Evolutionary conservation across 2,329 filamentous ascomycete genomes (phyloP).

Genomic region (Mycosphaerella sp.): DNA sequence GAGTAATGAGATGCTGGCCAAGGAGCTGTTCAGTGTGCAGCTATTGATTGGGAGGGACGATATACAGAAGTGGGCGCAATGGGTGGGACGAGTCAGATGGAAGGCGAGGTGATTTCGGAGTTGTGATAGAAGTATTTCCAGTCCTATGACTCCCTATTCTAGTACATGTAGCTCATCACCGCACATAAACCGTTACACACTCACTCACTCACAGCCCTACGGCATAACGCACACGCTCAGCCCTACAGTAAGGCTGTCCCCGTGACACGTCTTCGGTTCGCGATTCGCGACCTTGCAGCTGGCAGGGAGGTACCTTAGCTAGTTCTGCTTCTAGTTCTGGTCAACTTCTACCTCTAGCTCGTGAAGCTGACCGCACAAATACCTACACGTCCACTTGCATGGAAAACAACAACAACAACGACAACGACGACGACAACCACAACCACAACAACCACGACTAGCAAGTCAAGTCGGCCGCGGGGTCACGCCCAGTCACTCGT

Average conservation of each 20-base stretch:
- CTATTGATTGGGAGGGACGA: slow-evolving; percentile 63
- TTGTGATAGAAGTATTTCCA: neutral
- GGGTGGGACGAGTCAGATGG: slow-evolving; percentile 70
- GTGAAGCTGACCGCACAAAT: neutral
- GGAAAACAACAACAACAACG: neutral
- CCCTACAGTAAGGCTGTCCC: neutral
- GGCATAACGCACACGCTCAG: neutral
- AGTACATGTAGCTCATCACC: no score
- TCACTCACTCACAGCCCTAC: neutral
- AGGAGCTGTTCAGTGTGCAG: slow-evolving; percentile 67
- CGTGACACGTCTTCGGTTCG: neutral
- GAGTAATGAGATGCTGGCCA: slow-evolving; percentile 70
- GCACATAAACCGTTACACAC: no score
- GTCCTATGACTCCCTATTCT: no score
- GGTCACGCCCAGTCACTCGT: no score
- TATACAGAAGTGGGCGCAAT: slow-evolving; percentile 63
- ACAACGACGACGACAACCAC: no score
- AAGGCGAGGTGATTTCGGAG: slow-evolving; percentile 47
- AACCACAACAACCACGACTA: no score
- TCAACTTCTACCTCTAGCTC: neutral
- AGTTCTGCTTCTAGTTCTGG: no score
- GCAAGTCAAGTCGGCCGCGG: no score
- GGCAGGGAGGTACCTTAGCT: no score
- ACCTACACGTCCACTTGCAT: slow-evolving; percentile 1
- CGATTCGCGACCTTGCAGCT: neutral